These are phyloP conservation scores for Coemansia sp. DNA, from an alignment of 192 early-diverging fungal species.

Conservation along the genomic window DNA sequence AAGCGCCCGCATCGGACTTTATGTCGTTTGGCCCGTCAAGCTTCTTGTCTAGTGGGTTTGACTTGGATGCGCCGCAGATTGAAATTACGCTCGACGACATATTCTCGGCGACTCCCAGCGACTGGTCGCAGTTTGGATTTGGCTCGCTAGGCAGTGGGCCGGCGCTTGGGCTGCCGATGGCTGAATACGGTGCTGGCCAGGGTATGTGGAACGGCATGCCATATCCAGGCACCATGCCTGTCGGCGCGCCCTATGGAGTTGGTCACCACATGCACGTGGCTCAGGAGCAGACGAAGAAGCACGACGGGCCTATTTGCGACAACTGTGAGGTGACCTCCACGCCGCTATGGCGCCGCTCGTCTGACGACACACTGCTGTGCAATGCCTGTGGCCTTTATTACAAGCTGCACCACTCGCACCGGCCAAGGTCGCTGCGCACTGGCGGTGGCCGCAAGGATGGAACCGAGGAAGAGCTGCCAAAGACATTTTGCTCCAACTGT, in stretches of 20 bases:
- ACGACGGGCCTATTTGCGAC: constrained; percentile 60
- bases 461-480: constrained; percentile 42
- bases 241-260: constrained; percentile 36
- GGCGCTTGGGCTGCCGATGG: constrained; percentile 42
- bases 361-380: constrained; percentile 86
- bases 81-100: constrained; percentile 59
- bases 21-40: constrained; percentile 58
- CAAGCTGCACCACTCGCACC: constrained; percentile 86
- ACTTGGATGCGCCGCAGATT: constrained; percentile 57
- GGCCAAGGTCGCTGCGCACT: constrained; percentile 84
- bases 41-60: constrained; percentile 54
- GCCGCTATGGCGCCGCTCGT: constrained; percentile 88
- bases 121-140: constrained; percentile 55
- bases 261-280: constrained; percentile 14
- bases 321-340: constrained; percentile 86
- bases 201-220: constrained; percentile 48
- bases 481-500: constrained; percentile 77
- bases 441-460: constrained; percentile 65
- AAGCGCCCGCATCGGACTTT: constrained; percentile 52
- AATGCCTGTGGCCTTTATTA: constrained; percentile 97
- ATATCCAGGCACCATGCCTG: constrained; percentile 37
- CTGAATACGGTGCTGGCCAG: constrained; percentile 34
- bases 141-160: constrained; percentile 26
- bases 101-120: constrained; percentile 49
- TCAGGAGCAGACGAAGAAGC: constrained; percentile 35